Evolutionary conservation across 805 yeast genomes (phyloP).

Genomic region (Isabelozyma pseudorhagii): DNA sequence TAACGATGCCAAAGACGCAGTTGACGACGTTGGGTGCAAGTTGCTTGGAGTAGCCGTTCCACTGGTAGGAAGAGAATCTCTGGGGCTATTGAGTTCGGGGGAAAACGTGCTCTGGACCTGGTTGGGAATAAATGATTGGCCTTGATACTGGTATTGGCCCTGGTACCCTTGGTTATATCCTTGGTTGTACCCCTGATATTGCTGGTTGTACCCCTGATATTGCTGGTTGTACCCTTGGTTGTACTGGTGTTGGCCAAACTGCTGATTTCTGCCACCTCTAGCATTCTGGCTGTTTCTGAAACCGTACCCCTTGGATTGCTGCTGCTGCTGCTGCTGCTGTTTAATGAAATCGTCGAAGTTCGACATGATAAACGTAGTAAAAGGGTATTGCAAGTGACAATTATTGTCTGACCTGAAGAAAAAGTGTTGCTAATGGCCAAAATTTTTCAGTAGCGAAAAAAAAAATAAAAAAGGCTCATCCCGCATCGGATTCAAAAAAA

Average conservation of each 20-base stretch:
- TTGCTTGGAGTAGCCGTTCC: conserved; percentile 33
- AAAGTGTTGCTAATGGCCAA: not conserved
- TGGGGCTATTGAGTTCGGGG: conserved; percentile 18
- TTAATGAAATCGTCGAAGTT: conserved; percentile 49
- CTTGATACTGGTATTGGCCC: conserved; percentile 3
- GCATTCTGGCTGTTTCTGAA: conserved; percentile 7
- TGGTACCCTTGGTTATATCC: conserved; percentile 5
- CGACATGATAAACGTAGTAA: not conserved
- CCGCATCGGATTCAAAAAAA: not conserved
- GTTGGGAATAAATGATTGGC: conserved; percentile 3
- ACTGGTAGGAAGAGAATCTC: conserved; percentile 29
- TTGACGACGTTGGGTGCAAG: conserved; percentile 44
- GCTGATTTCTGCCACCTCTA: not conserved
- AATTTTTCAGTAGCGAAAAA: not conserved
- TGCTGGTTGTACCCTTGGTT: conserved; percentile 10
- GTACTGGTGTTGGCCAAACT: not conserved
- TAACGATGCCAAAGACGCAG: conserved; percentile 71
- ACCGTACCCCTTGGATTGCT: conserved; percentile 29
- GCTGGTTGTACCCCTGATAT: conserved; percentile 7
- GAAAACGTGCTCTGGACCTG: conserved; percentile 1
- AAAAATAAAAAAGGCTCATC: not conserved
- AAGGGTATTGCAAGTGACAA: not conserved
- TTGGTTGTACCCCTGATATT: conserved; percentile 5
- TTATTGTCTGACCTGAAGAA: not conserved
- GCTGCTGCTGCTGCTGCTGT: conserved; percentile 39